These are phyloP conservation scores for Incumbomyces lentus DNA, from an alignment of 2,329 filamentous ascomycete genomes.

Conservation along the genomic window DNA sequence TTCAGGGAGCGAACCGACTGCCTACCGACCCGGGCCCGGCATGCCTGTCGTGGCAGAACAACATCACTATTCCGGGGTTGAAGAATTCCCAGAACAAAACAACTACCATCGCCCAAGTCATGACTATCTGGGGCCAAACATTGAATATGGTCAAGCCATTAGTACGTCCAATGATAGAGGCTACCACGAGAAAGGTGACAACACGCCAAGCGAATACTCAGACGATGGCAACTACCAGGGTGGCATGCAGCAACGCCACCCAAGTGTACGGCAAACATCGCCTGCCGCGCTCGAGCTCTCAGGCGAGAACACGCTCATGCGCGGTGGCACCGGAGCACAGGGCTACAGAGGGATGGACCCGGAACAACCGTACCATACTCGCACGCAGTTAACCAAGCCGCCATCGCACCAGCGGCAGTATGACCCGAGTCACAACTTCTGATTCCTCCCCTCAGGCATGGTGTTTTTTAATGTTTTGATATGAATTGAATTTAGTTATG, in stretches of 20 bases:
- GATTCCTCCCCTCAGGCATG: neutral
- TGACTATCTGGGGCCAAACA: neutral
- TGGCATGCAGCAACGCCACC: neutral
- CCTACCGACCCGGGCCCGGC: conserved; percentile 4
- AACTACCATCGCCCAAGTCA: neutral
- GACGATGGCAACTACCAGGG: neutral
- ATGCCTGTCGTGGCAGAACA: conserved; percentile 4
- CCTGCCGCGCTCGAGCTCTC: neutral
- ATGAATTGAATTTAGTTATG: too few relatives aligned
- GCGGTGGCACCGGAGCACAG: neutral
- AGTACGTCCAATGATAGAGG: neutral
- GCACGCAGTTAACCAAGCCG: neutral
- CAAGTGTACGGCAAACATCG: neutral
- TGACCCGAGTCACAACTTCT: conserved; percentile 7
- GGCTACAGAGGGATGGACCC: conserved; percentile 4
- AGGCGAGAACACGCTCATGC: neutral
- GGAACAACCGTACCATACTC: neutral
- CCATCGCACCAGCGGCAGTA: neutral
- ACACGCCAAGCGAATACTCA: neutral
- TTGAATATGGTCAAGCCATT: too few relatives aligned
- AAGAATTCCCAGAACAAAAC: conserved; percentile 3
- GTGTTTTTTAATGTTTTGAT: too few relatives aligned
- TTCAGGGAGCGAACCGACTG: neutral
- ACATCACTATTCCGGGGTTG: neutral
- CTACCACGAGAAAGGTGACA: neutral